A percentile compares a stretch with the other conserved stretches of the same genome.
phyloP scores from a whole-genome alignment of 2,329 filamentous ascomycete genomes.

The Amphichorda felina region DNA sequence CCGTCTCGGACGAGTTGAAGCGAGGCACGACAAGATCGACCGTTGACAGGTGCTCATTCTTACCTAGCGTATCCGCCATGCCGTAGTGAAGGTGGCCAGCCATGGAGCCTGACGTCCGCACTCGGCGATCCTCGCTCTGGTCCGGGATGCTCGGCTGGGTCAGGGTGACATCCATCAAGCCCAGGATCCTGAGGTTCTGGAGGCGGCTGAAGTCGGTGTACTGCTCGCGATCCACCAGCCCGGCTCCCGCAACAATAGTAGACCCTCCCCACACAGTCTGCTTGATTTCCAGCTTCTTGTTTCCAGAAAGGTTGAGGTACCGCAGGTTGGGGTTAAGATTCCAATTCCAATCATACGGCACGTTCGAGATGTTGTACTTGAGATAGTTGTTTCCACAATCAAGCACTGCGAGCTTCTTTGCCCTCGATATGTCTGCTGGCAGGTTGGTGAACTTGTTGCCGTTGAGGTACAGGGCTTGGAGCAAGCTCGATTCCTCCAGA shows the following conservation, averaged over 20 bases:
- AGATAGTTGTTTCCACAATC: slow-evolving; percentile 92
- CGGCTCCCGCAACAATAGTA: slow-evolving; percentile 18
- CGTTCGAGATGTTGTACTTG: slow-evolving; percentile 98
- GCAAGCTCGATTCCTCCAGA: slow-evolving; percentile 74
- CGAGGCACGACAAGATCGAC: slow-evolving; percentile 91
- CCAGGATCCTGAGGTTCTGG: slow-evolving; percentile 72
- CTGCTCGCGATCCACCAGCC: slow-evolving; percentile 45
- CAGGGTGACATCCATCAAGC: slow-evolving; percentile 95
- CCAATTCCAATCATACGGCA: slow-evolving; percentile 99
- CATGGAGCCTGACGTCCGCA: slow-evolving; percentile 90
- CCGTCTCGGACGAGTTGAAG: slow-evolving; percentile 80
- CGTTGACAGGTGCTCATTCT: slow-evolving; percentile 88
- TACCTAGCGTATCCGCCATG: slow-evolving; percentile 92
- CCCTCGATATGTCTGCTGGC: slow-evolving; percentile 87
- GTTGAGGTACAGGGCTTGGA: slow-evolving; percentile 91
- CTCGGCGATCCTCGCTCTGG: slow-evolving; percentile 86
- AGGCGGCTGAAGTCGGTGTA: slow-evolving; percentile 86
- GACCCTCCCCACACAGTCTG: slow-evolving; percentile 28
- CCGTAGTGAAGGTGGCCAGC: slow-evolving; percentile 88
- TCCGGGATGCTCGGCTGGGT: slow-evolving; percentile 90
- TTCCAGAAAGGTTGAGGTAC: slow-evolving; percentile 92
- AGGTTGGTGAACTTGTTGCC: slow-evolving; percentile 96
- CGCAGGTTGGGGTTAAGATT: slow-evolving; percentile 93
- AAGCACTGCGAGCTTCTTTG: slow-evolving; percentile 75
- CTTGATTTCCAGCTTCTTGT: slow-evolving; percentile 90